Evolutionary conservation across 1,284 basidiomycete species (phyloP).

Genomic region (Agaricales sp.): DNA sequence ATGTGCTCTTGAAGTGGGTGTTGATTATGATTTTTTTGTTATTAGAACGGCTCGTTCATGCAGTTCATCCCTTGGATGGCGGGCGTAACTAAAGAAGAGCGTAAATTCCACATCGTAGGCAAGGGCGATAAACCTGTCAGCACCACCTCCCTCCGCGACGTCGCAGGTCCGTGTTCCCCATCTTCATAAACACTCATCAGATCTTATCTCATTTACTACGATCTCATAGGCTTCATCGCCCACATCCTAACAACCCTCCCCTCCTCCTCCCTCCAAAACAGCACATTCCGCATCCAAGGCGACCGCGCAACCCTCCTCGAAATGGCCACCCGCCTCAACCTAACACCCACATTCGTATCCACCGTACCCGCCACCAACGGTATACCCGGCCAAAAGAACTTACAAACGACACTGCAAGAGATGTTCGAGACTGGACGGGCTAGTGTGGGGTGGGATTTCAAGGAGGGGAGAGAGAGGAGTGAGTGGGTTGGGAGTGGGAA

Average conservation of each 20-base stretch:
- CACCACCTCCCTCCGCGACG: conserved; percentile 14
- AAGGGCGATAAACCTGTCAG: conserved; percentile 13
- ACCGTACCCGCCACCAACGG: conserved; percentile 5
- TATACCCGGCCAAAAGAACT: not conserved
- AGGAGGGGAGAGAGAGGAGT: not conserved
- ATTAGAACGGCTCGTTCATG: conserved; percentile 16
- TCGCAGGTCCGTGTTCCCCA: conserved; percentile 11
- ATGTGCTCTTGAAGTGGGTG: not conserved
- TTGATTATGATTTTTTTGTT: not conserved
- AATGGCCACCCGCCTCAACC: conserved; percentile 12
- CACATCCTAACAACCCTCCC: conserved; percentile 19
- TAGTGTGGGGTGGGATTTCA: conserved; percentile 15
- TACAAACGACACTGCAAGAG: not conserved
- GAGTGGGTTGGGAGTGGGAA: not conserved
- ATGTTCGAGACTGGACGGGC: conserved; percentile 12
- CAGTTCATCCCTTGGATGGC: conserved; percentile 11
- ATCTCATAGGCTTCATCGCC: conserved; percentile 19
- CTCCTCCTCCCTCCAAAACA: conserved; percentile 14
- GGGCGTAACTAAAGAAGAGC: conserved; percentile 6
- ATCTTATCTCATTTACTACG: no score
- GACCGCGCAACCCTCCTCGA: conserved; percentile 14
- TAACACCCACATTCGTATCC: conserved; percentile 11
- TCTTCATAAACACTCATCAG: no score
- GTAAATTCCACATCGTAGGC: conserved; percentile 13
- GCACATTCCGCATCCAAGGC: conserved; percentile 18